These are phyloP conservation scores for Mollisia scopiformis DNA, from an alignment of 2,329 filamentous ascomycete species.

Conservation along the genomic window DNA sequence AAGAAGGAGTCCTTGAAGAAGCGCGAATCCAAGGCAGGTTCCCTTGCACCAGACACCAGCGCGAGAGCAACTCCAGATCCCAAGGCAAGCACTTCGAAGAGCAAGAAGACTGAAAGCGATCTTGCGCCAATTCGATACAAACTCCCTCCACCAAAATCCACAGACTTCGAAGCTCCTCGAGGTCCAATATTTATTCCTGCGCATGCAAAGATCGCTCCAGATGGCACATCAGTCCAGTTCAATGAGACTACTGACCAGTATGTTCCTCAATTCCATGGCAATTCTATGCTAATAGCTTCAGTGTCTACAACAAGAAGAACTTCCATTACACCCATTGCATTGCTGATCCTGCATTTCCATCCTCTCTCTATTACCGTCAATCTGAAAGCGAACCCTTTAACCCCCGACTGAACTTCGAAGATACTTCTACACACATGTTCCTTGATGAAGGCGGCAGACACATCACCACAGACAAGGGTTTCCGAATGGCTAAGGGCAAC, in stretches of 20 bases:
- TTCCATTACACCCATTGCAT: conserved; percentile 93
- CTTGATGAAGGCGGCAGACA: conserved; percentile 76
- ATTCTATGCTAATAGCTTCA: conserved; percentile 32
- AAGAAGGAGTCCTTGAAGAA: conserved; percentile 73
- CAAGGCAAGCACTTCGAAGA: conserved; percentile 39
- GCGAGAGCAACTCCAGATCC: conserved; percentile 61
- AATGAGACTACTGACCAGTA: conserved; percentile 68
- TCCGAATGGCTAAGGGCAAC: conserved; percentile 88
- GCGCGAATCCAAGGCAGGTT: conserved; percentile 60
- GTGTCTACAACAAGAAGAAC: conserved; percentile 67
- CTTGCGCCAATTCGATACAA: conserved; percentile 61
- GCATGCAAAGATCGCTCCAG: conserved; percentile 53
- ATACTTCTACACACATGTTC: conserved; percentile 82
- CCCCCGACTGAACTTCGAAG: conserved; percentile 88
- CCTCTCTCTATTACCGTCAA: conserved; percentile 85
- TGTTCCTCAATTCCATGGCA: conserved; percentile 37
- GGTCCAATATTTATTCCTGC: conserved; percentile 60
- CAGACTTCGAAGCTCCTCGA: conserved; percentile 63
- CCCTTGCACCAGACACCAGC: conserved; percentile 48
- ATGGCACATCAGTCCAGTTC: conserved; percentile 58
- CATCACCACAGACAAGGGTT: conserved; percentile 90
- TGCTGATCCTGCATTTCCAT: conserved; percentile 83
- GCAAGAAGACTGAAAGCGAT: conserved; percentile 41
- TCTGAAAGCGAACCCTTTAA: conserved; percentile 85
- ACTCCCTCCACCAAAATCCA: conserved; percentile 62